Evolutionary conservation across 2,329 filamentous ascomycete genomes (phyloP).

Genomic region (Colletotrichum paranaense): DNA sequence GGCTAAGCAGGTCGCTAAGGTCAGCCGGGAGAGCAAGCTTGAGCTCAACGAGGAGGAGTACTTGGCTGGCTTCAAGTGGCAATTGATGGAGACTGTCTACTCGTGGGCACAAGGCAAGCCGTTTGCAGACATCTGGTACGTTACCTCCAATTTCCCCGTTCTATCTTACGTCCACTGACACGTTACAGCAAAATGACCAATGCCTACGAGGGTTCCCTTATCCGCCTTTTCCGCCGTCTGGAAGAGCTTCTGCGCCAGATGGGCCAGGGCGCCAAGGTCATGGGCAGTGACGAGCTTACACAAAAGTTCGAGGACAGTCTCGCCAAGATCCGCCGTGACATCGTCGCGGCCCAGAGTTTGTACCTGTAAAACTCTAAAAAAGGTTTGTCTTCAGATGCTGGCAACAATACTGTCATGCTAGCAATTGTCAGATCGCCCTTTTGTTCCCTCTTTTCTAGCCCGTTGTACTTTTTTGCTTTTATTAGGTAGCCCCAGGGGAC

Average conservation of each 20-base stretch:
- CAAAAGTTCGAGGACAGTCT: constrained; percentile 91
- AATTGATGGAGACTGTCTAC: constrained; percentile 96
- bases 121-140: constrained; percentile 95
- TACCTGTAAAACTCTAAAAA: constrained; percentile 74
- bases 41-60: constrained; percentile 96
- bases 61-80: constrained; percentile 87
- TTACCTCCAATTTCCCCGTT: constrained; percentile 38
- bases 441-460: not conserved
- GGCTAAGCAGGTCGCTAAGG: constrained; percentile 89
- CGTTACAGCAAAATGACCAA: constrained; percentile 95
- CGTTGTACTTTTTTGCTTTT: not conserved
- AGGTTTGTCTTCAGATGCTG: constrained; percentile 13
- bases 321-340: constrained; percentile 88
- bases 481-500: constrained; percentile 24
- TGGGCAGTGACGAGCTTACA: constrained; percentile 95
- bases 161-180: constrained; percentile 15
- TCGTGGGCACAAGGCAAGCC: constrained; percentile 91
- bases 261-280: constrained; percentile 94
- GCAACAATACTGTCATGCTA: not conserved
- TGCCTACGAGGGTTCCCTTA: constrained; percentile 95
- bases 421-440: not conserved
- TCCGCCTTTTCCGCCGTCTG: constrained; percentile 93
- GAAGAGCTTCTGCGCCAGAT: constrained; percentile 96
- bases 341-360: constrained; percentile 93
- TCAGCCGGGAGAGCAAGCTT: constrained; percentile 94